A percentile compares a stretch with the other conserved stretches of the same genome.
Evolutionary conservation across 2,329 filamentous ascomycete species (phyloP).

Genomic region (Paecilomyces sp.): DNA sequence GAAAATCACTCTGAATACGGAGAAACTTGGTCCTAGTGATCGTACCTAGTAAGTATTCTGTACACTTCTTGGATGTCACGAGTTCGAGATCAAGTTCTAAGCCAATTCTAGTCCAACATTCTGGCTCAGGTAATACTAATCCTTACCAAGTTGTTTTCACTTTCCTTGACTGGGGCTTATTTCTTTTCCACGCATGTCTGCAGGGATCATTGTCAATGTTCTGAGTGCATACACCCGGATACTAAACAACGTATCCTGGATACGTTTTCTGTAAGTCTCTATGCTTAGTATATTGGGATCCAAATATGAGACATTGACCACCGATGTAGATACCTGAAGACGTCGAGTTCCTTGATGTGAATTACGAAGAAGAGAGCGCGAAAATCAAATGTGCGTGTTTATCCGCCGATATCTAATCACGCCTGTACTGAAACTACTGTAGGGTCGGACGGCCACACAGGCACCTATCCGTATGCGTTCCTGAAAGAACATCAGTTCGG

Average conservation of each 20-base stretch:
- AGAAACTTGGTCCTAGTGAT: neutral
- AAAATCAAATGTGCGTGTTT: conserved; percentile 44
- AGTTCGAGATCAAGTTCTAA: neutral
- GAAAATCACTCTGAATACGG: neutral
- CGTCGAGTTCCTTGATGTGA: conserved; percentile 29
- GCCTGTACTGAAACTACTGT: conserved; percentile 3
- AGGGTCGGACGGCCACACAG: conserved; percentile 66
- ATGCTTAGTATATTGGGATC: neutral
- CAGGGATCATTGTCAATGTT: conserved; percentile 68
- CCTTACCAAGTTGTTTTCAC: neutral
- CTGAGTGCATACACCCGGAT: conserved; percentile 58
- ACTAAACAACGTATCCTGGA: conserved; percentile 64
- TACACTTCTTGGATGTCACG: neutral
- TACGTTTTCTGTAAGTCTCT: conserved; percentile 53
- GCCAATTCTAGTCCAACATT: neutral
- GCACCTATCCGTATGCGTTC: conserved; percentile 60
- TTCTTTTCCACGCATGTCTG: neutral
- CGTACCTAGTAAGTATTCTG: neutral
- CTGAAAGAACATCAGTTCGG: conserved; percentile 41
- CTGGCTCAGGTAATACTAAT: neutral
- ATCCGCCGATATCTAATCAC: conserved; percentile 3
- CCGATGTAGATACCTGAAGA: conserved; percentile 40
- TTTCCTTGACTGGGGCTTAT: neutral
- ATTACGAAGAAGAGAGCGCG: conserved; percentile 30
- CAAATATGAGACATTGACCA: conserved; percentile 8